phyloP scores from a whole-genome alignment of 192 early-diverging fungal genomes.

The Linnemannia exigua region DNA sequence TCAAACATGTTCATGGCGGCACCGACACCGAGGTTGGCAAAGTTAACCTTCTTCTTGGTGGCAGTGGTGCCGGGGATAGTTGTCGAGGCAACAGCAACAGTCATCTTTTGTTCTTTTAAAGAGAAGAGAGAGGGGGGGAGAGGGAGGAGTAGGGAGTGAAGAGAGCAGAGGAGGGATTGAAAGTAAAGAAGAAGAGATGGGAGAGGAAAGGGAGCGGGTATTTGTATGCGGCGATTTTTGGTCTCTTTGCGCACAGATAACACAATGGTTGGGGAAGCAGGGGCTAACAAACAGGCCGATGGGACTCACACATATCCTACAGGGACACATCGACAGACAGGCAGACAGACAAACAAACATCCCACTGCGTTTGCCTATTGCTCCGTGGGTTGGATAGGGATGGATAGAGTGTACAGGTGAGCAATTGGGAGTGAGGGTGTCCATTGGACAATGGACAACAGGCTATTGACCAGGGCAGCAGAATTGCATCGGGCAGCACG shows the following conservation, averaged over 20 bases:
- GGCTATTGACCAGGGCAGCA: neutral
- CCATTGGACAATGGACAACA: neutral
- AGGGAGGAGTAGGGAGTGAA: slow-evolving; percentile 1
- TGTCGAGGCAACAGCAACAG: slow-evolving; percentile 32
- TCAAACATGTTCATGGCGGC: slow-evolving; percentile 94
- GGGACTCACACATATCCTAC: neutral
- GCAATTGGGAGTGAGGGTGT: neutral
- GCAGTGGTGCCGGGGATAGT: slow-evolving; percentile 12
- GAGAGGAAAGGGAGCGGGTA: neutral
- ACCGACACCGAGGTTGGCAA: slow-evolving; percentile 88
- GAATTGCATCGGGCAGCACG: neutral
- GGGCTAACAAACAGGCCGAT: neutral
- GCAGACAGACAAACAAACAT: neutral
- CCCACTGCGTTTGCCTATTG: neutral
- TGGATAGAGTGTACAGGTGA: neutral
- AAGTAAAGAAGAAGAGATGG: neutral
- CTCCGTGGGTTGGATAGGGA: neutral
- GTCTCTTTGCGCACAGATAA: slow-evolving; percentile 4
- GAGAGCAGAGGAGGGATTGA: neutral
- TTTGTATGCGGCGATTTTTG: neutral
- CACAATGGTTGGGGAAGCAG: slow-evolving; percentile 3
- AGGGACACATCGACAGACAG: neutral
- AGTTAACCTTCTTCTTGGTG: slow-evolving; percentile 89
- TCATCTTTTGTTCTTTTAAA: slow-evolving; percentile 7
- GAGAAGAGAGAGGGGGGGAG: neutral